Conservation (phyloP, 1,284 basidiomycete genomes). For the Pholiota adiposa region DNA sequence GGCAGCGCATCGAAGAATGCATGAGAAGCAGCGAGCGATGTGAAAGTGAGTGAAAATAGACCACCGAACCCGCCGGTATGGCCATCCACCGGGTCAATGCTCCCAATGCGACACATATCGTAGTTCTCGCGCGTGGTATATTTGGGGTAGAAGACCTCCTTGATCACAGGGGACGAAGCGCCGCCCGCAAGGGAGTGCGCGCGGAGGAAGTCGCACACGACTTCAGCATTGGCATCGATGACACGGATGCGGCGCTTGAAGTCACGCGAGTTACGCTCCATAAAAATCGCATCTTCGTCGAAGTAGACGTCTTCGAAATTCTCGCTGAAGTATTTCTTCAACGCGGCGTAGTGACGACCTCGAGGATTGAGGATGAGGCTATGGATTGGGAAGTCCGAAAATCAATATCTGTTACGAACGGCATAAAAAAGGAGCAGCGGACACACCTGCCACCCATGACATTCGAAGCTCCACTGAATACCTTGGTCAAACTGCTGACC, state of each 20-base stretch:
- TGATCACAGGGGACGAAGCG: constrained; percentile 57
- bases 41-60: constrained; percentile 92
- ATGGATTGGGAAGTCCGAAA: constrained; percentile 9
- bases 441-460: constrained; percentile 96
- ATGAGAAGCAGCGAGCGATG: constrained; percentile 63
- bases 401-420: background rate
- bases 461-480: constrained; percentile 95
- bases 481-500: constrained; percentile 93
- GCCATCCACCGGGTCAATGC: constrained; percentile 31
- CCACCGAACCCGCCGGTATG: constrained; percentile 82
- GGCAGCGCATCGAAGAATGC: constrained; percentile 90
- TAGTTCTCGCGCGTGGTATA: constrained; percentile 81
- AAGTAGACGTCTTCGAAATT: constrained; percentile 90
- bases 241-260: constrained; percentile 77
- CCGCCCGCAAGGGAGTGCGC: constrained; percentile 54
- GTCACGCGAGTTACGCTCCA: constrained; percentile 98
- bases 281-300: constrained; percentile 92
- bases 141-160: constrained; percentile 90
- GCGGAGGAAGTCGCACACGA: constrained; percentile 81
- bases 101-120: constrained; percentile 60
- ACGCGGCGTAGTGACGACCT: constrained; percentile 63
- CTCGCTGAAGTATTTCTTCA: constrained; percentile 65
- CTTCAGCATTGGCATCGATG: constrained; percentile 87
- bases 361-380: constrained; percentile 89
- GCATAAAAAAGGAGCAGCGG: background rate